Base-by-base conservation (phyloP, 169 alveolate genomes). In the Plasmodium gonderi region DNA sequence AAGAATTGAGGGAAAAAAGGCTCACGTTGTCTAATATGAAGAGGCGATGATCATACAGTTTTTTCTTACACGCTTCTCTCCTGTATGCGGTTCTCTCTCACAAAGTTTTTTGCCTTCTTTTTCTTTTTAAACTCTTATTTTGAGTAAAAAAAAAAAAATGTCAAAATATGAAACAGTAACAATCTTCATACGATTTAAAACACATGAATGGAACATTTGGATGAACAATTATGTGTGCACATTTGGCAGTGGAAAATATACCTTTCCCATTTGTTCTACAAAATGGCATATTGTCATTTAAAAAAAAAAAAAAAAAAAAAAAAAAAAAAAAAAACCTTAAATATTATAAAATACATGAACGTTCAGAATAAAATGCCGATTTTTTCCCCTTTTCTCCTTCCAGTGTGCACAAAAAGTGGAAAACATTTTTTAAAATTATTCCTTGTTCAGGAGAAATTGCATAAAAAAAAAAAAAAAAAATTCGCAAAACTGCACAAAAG, bases 341-440 rank as follows among this genome's bases (percentile, higher is more conserved):
- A 1, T 14, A n/a, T 5, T 20, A 60, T 44, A 80, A 36, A 60
- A 36, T 17, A 40, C 29, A 20, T 68, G 42, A 60, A 47, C 49
- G 91, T 67, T 67, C 64, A 65, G 68, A 80, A 80, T 80, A 60
- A 7, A 33, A 45, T 78, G 40, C 40, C 42, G 47, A 47, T 47
- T 78, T 79, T 47, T 47, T 65, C 36, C 23, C 12, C 44, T 31
- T 38, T 79, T 23, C 17, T 17, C 40, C 23, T 51, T 42, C 72
- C 9, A 60, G 33, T 80, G 67, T 49, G 67, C 79, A 47, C 33
- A 80, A 47, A 20, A 33, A 14, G 38, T 49, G 33, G 75, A 26
- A 51, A 44, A 79, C 17, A 51, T 45, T 79, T 79, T 38, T 26
- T 38, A 9, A 51, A 79, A 79, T 79, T 45, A 65, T 79, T 79